Base-by-base conservation (phyloP, 2,329 filamentous ascomycete genomes). In the Pyrenochaeta sp. region DNA sequence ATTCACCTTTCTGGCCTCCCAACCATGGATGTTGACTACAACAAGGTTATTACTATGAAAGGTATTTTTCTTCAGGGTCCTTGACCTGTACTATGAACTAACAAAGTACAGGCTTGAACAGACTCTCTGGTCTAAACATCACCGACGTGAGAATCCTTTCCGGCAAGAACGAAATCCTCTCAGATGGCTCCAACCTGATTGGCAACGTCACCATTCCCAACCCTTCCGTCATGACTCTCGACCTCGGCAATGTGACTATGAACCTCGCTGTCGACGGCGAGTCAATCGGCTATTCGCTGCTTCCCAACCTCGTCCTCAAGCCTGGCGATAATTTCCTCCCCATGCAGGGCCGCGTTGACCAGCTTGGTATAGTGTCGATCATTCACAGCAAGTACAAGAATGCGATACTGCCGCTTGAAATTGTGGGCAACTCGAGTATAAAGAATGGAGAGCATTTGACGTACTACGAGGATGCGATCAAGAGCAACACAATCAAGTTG, bases 191-290 rank as follows among this genome's bases (percentile, higher is more conserved):
- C 71, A 91, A 90, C 78, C 88, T 91, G 77, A 77, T 82, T 50
- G 88, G 83, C 65, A 83, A 79, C 13, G 83, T 84, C 56, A 79
- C 80, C 55, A 88, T 91, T 50, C 87, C 86, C 64, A 91, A 91
- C 74, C 83, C 81, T 6, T 89, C 88, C 1, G 77, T 85, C 50
- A 82, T 89, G 70, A 86, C 83, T n/a, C 81, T 91, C 51, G 84
- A 89, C 34, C 84, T 91, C 81, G 89, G 89, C 66, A 89, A 90
- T 67, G 80, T 86, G 36, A 84, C 84, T 28, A 89, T 90, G 75
- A 77, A 81, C 74, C 87, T 86, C 69, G 85, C 80, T 66, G 81
- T 88, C 51, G 80, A 83, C 44, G 82, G 79, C 45, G 64, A 75
- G 44, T 62, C 78, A 1, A 80, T 90, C 59, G 89, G 89, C 51